Evolutionary conservation across 257 asterid genomes (phyloP).

Genomic region (Apocynum venetum): DNA sequence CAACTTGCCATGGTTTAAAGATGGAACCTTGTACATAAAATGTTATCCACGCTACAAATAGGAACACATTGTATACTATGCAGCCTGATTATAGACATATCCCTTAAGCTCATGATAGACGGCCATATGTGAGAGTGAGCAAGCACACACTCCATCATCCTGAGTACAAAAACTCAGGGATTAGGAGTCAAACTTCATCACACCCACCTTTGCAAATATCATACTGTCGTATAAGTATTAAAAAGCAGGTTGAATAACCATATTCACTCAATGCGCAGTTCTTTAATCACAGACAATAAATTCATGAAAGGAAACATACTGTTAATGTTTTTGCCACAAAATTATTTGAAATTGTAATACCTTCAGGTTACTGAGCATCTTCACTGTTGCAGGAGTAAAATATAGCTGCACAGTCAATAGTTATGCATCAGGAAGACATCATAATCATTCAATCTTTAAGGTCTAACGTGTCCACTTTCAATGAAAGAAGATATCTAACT

Average conservation of each 20-base stretch:
- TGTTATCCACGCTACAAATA: neutral
- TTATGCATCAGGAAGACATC: conserved; percentile 9
- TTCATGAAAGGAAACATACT: conserved; percentile 4
- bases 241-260: neutral
- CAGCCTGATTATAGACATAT: neutral
- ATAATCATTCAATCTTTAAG: neutral
- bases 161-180: neutral
- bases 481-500: neutral
- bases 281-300: conserved; percentile 3
- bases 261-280: neutral
- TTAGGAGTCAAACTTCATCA: neutral
- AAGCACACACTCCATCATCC: neutral
- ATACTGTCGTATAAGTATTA: neutral
- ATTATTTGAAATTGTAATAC: conserved; percentile 35
- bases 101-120: neutral
- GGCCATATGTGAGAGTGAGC: neutral
- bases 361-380: conserved; percentile 99
- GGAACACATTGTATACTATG: neutral
- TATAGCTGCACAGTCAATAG: conserved; percentile 57
- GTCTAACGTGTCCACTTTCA: neutral
- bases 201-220: neutral
- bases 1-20: neutral
- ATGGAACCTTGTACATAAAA: neutral
- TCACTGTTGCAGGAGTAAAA: conserved; percentile 97
- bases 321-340: conserved; percentile 1